These are phyloP conservation scores for Fusarium anthophilum DNA, from an alignment of 2,329 filamentous ascomycete species.

Conservation along the genomic window DNA sequence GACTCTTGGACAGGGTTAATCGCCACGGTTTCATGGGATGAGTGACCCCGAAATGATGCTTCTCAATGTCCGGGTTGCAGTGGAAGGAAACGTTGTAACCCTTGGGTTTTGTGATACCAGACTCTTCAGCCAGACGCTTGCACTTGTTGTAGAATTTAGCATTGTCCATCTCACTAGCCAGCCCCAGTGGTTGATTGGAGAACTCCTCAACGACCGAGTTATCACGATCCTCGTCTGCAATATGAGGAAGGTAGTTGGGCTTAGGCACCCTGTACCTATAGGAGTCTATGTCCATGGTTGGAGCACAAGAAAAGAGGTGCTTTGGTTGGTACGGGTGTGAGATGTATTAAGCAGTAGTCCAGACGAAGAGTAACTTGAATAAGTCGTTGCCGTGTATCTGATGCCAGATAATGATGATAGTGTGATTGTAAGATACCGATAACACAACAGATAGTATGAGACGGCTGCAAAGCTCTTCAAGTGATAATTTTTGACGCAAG, in stretches of 20 bases:
- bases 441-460: too few relatives aligned
- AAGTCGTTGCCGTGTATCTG: slow-evolving; percentile 9
- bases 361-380: slow-evolving; percentile 9
- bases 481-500: neutral
- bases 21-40: slow-evolving; percentile 99
- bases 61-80: slow-evolving; percentile 93
- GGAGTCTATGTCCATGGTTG: slow-evolving; percentile 53
- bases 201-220: slow-evolving; percentile 63
- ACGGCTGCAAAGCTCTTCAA: neutral
- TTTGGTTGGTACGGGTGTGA: neutral
- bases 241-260: slow-evolving; percentile 69
- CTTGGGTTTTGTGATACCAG: slow-evolving; percentile 80
- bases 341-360: neutral
- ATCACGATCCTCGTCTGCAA: slow-evolving; percentile 60
- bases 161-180: slow-evolving; percentile 63
- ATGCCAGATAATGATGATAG: neutral
- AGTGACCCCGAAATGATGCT: slow-evolving; percentile 94
- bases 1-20: slow-evolving; percentile 90
- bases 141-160: slow-evolving; percentile 66
- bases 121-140: slow-evolving; percentile 64
- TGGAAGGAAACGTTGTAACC: slow-evolving; percentile 96
- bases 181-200: slow-evolving; percentile 57
- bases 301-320: slow-evolving; percentile 1
- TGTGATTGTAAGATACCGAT: neutral
- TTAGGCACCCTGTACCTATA: slow-evolving; percentile 65